phyloP scores from a whole-genome alignment of 306 rosid genomes.

The Gynostemma pentaphyllum region DNA sequence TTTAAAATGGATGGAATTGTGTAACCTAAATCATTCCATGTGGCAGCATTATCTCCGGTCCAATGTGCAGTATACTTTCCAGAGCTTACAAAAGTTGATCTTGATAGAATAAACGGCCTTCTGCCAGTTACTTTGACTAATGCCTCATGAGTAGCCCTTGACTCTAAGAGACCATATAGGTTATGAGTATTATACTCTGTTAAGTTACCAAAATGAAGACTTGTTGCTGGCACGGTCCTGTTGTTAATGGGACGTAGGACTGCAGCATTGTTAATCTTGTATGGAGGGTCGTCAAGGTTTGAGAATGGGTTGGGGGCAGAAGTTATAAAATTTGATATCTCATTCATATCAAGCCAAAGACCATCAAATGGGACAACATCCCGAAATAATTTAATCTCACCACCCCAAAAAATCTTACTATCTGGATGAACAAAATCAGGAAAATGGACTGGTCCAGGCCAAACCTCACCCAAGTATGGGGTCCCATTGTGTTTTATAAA shows the following conservation, averaged over 20 bases:
- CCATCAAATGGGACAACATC: constrained; percentile 62
- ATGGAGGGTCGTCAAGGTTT: constrained; percentile 70
- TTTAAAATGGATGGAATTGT: constrained; percentile 55
- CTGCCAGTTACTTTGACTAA: constrained; percentile 42
- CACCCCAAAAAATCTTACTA: constrained; percentile 40
- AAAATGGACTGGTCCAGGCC: constrained; percentile 81
- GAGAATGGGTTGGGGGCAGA: constrained; percentile 39
- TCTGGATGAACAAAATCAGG: constrained; percentile 71
- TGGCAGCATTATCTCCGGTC: constrained; percentile 88
- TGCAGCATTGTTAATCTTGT: constrained; percentile 45
- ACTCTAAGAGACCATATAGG: constrained; percentile 58
- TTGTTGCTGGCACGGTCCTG: constrained; percentile 47
- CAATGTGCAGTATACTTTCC: constrained; percentile 88
- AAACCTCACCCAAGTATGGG: constrained; percentile 66
- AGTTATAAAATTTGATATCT: constrained; percentile 55
- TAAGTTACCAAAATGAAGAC: constrained; percentile 47
- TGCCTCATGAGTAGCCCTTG: constrained; percentile 53
- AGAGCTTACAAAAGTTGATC: constrained; percentile 84
- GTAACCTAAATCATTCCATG: constrained; percentile 76
- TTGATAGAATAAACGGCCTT: constrained; percentile 74
- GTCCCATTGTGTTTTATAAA: constrained; percentile 52
- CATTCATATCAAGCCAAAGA: constrained; percentile 90
- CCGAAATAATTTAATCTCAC: constrained; percentile 52
- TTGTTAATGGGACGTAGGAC: constrained; percentile 26
- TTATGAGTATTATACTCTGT: constrained; percentile 76